These are phyloP conservation scores for Paramecium tetraurelia DNA, from an alignment of 73 alveolate species.

Conservation along the genomic window DNA sequence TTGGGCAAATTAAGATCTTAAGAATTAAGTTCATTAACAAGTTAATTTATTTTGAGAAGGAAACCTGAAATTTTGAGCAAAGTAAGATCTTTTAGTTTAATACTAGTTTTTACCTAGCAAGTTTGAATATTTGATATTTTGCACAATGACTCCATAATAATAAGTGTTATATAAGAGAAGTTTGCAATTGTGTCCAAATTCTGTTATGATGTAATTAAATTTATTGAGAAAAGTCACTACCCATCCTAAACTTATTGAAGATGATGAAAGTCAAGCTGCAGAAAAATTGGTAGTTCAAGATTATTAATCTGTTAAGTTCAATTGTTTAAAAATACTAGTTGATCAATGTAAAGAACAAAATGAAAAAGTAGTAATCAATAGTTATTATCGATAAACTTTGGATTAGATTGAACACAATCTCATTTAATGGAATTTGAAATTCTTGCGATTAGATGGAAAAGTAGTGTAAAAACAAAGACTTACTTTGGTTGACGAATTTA, in stretches of 20 bases:
- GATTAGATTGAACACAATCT: slow-evolving; percentile 33
- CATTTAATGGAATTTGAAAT: not conserved
- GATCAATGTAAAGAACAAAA: slow-evolving; percentile 22
- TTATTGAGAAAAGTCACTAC: slow-evolving; percentile 57
- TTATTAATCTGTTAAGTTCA: not conserved
- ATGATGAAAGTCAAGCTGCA: slow-evolving; percentile 15
- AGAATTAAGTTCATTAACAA: slow-evolving; percentile 45
- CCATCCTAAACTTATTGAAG: slow-evolving; percentile 65
- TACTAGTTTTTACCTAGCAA: slow-evolving; percentile 82
- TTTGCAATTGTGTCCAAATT: not conserved
- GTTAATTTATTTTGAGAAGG: slow-evolving; percentile 90
- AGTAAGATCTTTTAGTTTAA: not conserved
- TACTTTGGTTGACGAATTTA: slow-evolving; percentile 49
- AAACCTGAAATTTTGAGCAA: slow-evolving; percentile 78
- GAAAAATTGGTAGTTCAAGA: not conserved
- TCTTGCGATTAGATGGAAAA: slow-evolving; percentile 62
- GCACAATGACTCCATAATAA: slow-evolving; percentile 83
- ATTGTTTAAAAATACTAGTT: not conserved
- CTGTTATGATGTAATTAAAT: not conserved
- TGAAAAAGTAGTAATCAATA: slow-evolving; percentile 43
- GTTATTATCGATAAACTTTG: slow-evolving; percentile 50
- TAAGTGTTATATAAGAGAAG: slow-evolving; percentile 79
- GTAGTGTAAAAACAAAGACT: slow-evolving; percentile 25
- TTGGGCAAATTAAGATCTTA: slow-evolving; percentile 48
- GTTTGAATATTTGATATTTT: slow-evolving; percentile 88